Conservation (phyloP, 441 rosid genomes). For the Populus hybrid region DNA sequence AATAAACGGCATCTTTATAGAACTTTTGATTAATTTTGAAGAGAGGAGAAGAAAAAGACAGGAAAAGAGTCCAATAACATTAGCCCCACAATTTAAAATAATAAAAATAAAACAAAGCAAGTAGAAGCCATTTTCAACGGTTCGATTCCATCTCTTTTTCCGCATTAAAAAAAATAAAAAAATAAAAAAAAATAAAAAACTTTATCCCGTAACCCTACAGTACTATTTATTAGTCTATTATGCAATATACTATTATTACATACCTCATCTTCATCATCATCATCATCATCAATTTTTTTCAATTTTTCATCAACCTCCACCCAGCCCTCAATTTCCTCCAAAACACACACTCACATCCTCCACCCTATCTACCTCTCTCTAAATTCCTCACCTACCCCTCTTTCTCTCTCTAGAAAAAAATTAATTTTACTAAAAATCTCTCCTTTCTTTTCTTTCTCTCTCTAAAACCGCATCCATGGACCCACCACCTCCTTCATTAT, state of each 20-base stretch:
- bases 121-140: conserved; percentile 9
- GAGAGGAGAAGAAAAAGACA: background rate
- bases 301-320: background rate
- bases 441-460: background rate
- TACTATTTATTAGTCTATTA: background rate
- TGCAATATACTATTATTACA: background rate
- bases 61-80: background rate
- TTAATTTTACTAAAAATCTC: background rate
- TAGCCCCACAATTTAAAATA: background rate
- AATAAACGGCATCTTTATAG: too few relatives aligned
- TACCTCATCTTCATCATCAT: background rate
- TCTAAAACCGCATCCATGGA: conserved; percentile 18
- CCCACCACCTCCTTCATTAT: conserved; percentile 23
- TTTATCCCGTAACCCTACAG: background rate
- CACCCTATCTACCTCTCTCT: background rate
- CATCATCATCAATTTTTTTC: background rate
- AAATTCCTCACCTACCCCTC: background rate
- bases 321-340: background rate
- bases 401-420: background rate
- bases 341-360: background rate
- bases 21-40: background rate
- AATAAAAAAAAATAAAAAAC: too few relatives aligned
- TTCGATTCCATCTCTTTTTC: conserved; percentile 6
- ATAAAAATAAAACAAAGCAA: background rate
- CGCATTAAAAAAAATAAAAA: too few relatives aligned